These are phyloP conservation scores for Firmiana major DNA, from an alignment of 345 rosid genomes.

Conservation along the genomic window DNA sequence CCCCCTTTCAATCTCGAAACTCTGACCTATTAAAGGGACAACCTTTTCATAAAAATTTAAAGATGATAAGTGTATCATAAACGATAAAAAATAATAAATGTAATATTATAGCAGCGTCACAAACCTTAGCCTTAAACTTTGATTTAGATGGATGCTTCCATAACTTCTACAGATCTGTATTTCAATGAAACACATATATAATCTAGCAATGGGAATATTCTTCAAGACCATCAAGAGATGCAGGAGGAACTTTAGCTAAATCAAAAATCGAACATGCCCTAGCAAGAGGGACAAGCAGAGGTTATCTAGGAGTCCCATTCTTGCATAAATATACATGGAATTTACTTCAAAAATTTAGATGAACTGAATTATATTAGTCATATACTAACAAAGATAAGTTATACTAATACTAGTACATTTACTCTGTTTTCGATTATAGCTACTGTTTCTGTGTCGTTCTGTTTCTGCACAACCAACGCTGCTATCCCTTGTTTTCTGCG, in stretches of 20 bases:
- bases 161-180: slow-evolving; percentile 84
- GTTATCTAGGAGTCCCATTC: slow-evolving; percentile 92
- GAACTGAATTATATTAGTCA: too few species aligned
- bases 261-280: slow-evolving; percentile 71
- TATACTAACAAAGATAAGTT: too few species aligned
- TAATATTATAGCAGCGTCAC: neutral
- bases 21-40: slow-evolving; percentile 60
- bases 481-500: too few species aligned
- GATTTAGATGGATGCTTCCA: slow-evolving; percentile 89
- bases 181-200: slow-evolving; percentile 83
- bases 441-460: too few species aligned
- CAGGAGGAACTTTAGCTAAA: slow-evolving; percentile 75
- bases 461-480: too few species aligned
- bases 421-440: too few species aligned
- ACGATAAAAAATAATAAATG: neutral
- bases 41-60: slow-evolving; percentile 25
- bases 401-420: too few species aligned
- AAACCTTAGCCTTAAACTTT: slow-evolving; percentile 88
- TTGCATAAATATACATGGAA: slow-evolving; percentile 29
- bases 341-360: too few species aligned
- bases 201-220: slow-evolving; percentile 97
- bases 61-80: slow-evolving; percentile 18
- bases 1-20: slow-evolving; percentile 87
- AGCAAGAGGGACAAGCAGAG: slow-evolving; percentile 81
- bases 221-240: slow-evolving; percentile 84